Percentiles rank a stretch among this genome's conserved stretches.
phyloP scores from a whole-genome alignment of 192 early-diverging fungal species.

The Entomortierella chlamydospora region DNA sequence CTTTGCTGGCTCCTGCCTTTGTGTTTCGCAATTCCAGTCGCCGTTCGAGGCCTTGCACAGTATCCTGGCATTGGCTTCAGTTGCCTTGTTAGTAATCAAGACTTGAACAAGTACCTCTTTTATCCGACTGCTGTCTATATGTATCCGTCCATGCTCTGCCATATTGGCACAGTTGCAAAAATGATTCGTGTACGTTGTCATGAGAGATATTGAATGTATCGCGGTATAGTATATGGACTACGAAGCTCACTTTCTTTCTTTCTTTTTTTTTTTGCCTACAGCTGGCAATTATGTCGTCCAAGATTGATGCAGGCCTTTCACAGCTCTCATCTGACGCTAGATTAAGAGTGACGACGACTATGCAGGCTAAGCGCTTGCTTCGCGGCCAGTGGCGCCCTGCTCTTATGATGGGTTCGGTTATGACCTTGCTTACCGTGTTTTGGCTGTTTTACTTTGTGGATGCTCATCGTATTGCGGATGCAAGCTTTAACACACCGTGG shows the following conservation, averaged over 20 bases:
- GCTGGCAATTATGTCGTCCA: conserved; percentile 45
- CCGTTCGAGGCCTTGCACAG: conserved; percentile 35
- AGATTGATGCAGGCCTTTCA: conserved; percentile 38
- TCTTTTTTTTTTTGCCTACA: neutral
- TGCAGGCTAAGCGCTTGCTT: conserved; percentile 49
- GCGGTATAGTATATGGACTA: neutral
- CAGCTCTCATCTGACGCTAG: conserved; percentile 40
- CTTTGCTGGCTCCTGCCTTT: conserved; percentile 42
- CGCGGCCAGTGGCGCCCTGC: conserved; percentile 52
- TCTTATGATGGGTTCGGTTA: conserved; percentile 35
- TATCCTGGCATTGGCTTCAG: conserved; percentile 51
- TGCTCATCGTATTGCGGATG: conserved; percentile 22
- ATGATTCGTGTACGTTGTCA: conserved; percentile 47
- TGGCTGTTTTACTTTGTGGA: conserved; percentile 50
- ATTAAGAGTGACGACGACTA: conserved; percentile 36
- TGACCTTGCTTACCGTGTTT: conserved; percentile 41
- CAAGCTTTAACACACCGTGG: neutral
- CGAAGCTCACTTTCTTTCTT: neutral
- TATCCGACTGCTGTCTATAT: conserved; percentile 48
- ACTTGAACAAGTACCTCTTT: conserved; percentile 47
- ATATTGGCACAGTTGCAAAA: conserved; percentile 35
- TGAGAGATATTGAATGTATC: neutral
- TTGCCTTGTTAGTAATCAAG: conserved; percentile 32
- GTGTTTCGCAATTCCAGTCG: conserved; percentile 45
- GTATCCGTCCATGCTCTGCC: conserved; percentile 44